Evolutionary conservation across 176 grass and related monocot genomes (phyloP).

Genomic region (Oryza coarctata): DNA sequence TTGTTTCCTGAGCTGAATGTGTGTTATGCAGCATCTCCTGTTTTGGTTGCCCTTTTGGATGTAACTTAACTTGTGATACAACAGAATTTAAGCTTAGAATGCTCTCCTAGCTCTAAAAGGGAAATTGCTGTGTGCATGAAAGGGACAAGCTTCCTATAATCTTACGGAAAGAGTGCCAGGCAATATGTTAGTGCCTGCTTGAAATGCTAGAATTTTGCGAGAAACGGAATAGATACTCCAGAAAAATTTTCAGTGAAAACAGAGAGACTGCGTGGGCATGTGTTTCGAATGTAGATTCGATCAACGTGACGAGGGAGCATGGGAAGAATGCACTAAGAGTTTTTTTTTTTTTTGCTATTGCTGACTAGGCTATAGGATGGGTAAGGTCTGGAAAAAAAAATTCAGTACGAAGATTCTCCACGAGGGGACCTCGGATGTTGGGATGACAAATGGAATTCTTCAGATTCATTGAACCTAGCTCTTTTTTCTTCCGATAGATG

Average conservation of each 20-base stretch:
- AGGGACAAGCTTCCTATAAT: neutral
- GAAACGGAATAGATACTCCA: neutral
- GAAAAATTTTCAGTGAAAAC: neutral
- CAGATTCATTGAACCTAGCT: neutral
- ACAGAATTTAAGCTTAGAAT: neutral
- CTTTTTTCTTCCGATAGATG: too few relatives aligned
- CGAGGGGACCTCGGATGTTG: neutral
- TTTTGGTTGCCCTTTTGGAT: neutral
- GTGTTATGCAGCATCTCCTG: neutral
- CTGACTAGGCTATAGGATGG: neutral
- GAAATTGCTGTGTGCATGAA: neutral
- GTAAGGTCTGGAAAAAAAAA: neutral
- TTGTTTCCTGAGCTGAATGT: neutral
- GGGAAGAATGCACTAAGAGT: neutral
- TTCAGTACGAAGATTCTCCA: neutral
- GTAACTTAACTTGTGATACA: neutral
- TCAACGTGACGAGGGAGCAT: neutral
- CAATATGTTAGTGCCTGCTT: neutral
- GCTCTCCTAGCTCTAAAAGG: neutral
- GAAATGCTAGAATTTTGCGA: neutral
- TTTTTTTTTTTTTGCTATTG: neutral
- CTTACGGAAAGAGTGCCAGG: neutral
- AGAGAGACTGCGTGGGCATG: neutral
- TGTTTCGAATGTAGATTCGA: conserved; percentile 26
- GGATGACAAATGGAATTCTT: neutral